These are phyloP conservation scores for Phytophthora hibernalis DNA, from an alignment of 352 stramenopile species.

Conservation along the genomic window DNA sequence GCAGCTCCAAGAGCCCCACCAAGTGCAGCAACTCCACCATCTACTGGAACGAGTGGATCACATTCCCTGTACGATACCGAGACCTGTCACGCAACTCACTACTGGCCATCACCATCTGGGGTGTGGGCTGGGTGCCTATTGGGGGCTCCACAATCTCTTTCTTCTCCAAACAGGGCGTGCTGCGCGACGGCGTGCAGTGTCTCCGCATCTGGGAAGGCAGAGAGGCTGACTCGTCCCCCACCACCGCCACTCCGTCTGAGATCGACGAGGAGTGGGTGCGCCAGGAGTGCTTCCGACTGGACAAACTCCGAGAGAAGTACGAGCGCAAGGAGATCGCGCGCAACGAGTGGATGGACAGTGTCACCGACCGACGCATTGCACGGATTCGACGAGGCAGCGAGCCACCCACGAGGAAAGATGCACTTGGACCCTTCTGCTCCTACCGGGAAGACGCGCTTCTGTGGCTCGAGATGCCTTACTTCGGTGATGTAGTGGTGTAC, in stretches of 20 bases:
- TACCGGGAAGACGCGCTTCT: slow-evolving; percentile 85
- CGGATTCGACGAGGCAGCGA: slow-evolving; percentile 84
- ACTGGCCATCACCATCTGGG: slow-evolving; percentile 87
- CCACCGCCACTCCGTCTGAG: slow-evolving; percentile 72
- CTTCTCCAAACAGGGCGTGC: slow-evolving; percentile 87
- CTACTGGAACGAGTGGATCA: slow-evolving; percentile 91
- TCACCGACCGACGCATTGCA: slow-evolving; percentile 87
- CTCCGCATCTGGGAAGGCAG: slow-evolving; percentile 80
- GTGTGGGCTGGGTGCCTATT: slow-evolving; percentile 81
- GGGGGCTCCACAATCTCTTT: slow-evolving; percentile 88
- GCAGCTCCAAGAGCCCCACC: slow-evolving; percentile 78
- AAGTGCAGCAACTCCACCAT: slow-evolving; percentile 90
- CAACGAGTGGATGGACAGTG: slow-evolving; percentile 93
- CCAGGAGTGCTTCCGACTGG: slow-evolving; percentile 83
- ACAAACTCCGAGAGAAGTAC: slow-evolving; percentile 91
- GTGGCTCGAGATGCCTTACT: slow-evolving; percentile 92
- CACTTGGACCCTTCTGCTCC: slow-evolving; percentile 78
- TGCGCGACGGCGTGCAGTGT: slow-evolving; percentile 90
- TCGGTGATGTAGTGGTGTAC: slow-evolving; percentile 92
- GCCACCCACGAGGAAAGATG: slow-evolving; percentile 71
- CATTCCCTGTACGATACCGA: slow-evolving; percentile 85
- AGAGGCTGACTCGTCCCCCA: slow-evolving; percentile 74
- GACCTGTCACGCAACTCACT: slow-evolving; percentile 89
- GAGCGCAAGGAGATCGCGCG: slow-evolving; percentile 86
- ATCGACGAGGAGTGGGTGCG: slow-evolving; percentile 76